phyloP scores from a whole-genome alignment of 2,329 filamentous ascomycete species.

The Phaeomoniella chlamydospora region DNA sequence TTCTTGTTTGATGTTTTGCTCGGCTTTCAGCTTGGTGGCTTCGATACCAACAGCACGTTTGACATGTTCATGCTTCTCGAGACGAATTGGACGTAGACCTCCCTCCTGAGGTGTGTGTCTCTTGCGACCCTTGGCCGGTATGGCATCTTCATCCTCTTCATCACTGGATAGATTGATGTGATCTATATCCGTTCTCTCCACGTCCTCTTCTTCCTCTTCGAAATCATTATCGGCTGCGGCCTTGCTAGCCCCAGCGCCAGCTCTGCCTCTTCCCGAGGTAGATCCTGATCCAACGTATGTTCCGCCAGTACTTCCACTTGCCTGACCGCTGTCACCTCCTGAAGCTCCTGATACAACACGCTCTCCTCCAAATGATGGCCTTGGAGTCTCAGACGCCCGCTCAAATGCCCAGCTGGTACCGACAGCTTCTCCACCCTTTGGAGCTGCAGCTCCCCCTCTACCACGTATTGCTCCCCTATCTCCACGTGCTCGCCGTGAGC shows the following conservation, averaged over 20 bases:
- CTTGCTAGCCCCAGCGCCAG: conserved; percentile 21
- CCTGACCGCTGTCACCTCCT: conserved; percentile 12
- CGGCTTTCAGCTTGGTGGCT: conserved; percentile 24
- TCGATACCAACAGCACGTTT: conserved; percentile 37
- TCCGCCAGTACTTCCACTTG: conserved; percentile 13
- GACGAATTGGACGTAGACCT: conserved; percentile 36
- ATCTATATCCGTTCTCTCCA: conserved; percentile 41
- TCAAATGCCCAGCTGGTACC: neutral
- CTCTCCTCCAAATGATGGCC: neutral
- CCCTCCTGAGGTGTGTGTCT: conserved; percentile 13
- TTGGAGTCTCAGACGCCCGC: neutral
- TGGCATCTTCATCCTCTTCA: conserved; percentile 25
- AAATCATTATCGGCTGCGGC: conserved; percentile 36
- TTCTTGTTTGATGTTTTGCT: conserved; percentile 14
- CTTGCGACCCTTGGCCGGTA: conserved; percentile 9
- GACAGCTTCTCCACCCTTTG: conserved; percentile 1
- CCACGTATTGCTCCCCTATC: conserved; percentile 12
- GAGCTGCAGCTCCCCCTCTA: conserved; percentile 12
- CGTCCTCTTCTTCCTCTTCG: conserved; percentile 18
- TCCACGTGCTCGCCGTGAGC: conserved; percentile 4
- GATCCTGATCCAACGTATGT: conserved; percentile 10
- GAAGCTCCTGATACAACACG: neutral
- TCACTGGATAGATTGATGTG: conserved; percentile 26
- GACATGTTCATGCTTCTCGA: conserved; percentile 39
- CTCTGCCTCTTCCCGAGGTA: conserved; percentile 9